These are phyloP conservation scores for Massariosphaeria phaeospora DNA, from an alignment of 495 filamentous ascomycete species.

Conservation along the genomic window DNA sequence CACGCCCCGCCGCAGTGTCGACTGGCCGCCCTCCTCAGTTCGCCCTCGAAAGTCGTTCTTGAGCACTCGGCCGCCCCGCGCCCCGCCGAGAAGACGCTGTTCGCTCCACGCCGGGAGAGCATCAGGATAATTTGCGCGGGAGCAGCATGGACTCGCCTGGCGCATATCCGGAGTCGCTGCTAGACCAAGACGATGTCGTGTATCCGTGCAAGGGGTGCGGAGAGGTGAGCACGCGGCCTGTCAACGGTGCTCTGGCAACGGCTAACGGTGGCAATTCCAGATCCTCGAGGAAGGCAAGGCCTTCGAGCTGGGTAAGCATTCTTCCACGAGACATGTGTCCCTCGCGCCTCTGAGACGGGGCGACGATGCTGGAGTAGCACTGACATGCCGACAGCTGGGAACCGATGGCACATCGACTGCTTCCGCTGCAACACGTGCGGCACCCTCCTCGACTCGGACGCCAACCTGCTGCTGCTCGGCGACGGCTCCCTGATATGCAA, in stretches of 20 bases:
- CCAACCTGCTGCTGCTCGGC: slow-evolving; percentile 92
- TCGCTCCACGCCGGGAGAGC: not conserved
- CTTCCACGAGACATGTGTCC: slow-evolving; percentile 13
- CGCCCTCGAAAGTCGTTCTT: not conserved
- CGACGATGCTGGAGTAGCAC: not conserved
- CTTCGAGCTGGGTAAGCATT: slow-evolving; percentile 81
- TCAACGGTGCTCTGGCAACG: slow-evolving; percentile 12
- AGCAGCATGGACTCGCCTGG: slow-evolving; percentile 53
- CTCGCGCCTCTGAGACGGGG: slow-evolving; percentile 3
- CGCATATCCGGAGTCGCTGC: slow-evolving; percentile 70
- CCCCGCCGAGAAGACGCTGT: not conserved
- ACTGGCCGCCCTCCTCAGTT: not conserved
- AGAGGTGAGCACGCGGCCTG: slow-evolving; percentile 56
- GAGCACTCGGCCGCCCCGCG: not conserved
- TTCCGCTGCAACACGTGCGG: slow-evolving; percentile 97
- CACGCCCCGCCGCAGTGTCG: not conserved
- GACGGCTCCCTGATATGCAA: slow-evolving; percentile 98
- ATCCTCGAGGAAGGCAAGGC: slow-evolving; percentile 98
- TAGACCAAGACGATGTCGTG: slow-evolving; percentile 81
- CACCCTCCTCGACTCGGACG: slow-evolving; percentile 94
- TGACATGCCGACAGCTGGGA: slow-evolving; percentile 63
- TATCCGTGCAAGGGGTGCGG: slow-evolving; percentile 98
- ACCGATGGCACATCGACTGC: slow-evolving; percentile 99
- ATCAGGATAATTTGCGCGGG: not conserved
- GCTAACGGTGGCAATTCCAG: slow-evolving; percentile 45